Evolutionary conservation across 768 basidiomycete species (phyloP), one percentile per base, ranked within the genome.

Genomic region (Agaricus sinodeliciosus): DNA sequence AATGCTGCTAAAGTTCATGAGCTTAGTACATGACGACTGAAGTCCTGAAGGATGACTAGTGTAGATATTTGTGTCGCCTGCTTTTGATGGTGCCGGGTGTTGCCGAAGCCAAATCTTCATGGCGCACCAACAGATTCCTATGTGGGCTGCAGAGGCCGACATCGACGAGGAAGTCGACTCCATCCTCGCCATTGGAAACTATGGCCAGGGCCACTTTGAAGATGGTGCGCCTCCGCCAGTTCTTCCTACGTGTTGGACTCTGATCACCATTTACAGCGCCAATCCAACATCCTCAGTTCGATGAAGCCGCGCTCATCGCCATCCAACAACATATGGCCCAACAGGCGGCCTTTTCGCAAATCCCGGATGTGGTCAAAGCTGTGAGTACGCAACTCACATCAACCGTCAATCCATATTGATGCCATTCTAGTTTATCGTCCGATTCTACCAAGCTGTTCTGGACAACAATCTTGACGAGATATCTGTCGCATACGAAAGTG

Each of bases 391-490:
- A 28, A 51, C 42, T 40, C 9, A 15, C 37, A 26, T 40, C 34
- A 35, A 27, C 36, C 9, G 31, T 36, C 13, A 34, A 12, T 18
- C 27, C 13, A 54, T 37, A 35, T 42, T 58, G 54, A 58, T 58
- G 43, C 42, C 41, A 42, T 27, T 9, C 40, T 47, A 95, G 90
- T 98, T 97, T 73, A 87, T 98, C 63, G 82, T 95, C 5, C 90
- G 91, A 61, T 96, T 98, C 68, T 90, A 95, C 64, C 83, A 95
- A 77, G 88, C 94, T 18, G 90, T 97, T 34, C 74, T 88, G 47
- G 84, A 92, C 41, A 93, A 94, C 66, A 95, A 97, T 69, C 79
- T 96, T 2, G 74, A 83, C 4, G 89, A 94, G 62, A 95, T 99
- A 59, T 91, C 90, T 4, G 77, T 86, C 18, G 91, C 94, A 48